These are phyloP conservation scores for Carex parvula DNA, from an alignment of 176 grass and related monocot species.

Conservation along the genomic window DNA sequence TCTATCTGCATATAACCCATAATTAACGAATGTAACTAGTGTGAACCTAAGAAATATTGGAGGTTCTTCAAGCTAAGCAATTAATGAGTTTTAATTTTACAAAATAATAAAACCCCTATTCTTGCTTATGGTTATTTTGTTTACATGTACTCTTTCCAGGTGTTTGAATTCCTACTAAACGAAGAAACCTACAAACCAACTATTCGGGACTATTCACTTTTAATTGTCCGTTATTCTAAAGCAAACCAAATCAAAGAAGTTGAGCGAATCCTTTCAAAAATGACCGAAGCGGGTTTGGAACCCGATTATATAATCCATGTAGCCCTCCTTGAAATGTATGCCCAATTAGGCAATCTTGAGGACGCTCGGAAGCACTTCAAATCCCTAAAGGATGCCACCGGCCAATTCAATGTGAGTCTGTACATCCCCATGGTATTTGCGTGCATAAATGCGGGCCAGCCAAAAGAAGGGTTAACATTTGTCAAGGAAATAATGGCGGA, in stretches of 20 bases:
- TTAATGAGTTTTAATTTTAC: background rate
- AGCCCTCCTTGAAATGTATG: constrained; percentile 72
- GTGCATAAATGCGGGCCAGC: constrained; percentile 45
- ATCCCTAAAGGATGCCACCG: constrained; percentile 32
- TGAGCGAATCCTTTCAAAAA: constrained; percentile 70
- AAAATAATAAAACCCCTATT: background rate
- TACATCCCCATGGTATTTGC: constrained; percentile 63
- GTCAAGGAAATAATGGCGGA: constrained; percentile 24
- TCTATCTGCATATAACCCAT: background rate
- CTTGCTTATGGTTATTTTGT: background rate
- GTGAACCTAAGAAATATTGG: background rate
- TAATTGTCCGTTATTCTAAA: constrained; percentile 73
- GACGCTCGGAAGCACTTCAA: constrained; percentile 55
- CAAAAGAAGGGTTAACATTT: constrained; percentile 39
- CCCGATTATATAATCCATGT: constrained; percentile 59
- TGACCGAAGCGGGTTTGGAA: constrained; percentile 53
- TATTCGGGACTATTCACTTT: constrained; percentile 69
- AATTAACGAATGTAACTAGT: background rate
- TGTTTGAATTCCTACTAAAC: constrained; percentile 55
- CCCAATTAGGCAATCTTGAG: constrained; percentile 60
- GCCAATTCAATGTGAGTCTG: constrained; percentile 49
- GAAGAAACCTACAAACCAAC: constrained; percentile 66
- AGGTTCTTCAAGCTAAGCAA: background rate
- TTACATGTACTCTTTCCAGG: constrained; percentile 40
- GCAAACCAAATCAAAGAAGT: constrained; percentile 45